A percentile compares a stretch with the other conserved stretches of the same genome.
Conservation (phyloP, 306 rosid genomes). For the Corylus americana region DNA sequence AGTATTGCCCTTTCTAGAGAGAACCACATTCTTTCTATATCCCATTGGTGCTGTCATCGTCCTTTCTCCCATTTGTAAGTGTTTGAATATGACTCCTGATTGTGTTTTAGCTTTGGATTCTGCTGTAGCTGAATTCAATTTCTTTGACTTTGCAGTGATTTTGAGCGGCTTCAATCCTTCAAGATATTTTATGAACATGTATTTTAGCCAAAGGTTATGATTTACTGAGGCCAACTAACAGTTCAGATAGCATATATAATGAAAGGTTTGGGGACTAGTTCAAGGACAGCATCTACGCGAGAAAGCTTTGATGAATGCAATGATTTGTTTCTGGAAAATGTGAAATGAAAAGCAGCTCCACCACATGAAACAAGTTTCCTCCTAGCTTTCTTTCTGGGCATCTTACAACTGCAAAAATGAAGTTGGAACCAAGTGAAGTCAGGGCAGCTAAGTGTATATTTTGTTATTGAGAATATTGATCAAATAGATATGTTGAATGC, state of each 20-base stretch:
- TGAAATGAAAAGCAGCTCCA: slow-evolving; percentile 26
- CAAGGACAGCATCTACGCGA: slow-evolving; percentile 34
- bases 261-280: slow-evolving; percentile 46
- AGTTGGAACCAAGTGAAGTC: slow-evolving; percentile 47
- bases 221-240: slow-evolving; percentile 38
- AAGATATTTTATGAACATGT: slow-evolving; percentile 86
- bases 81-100: slow-evolving; percentile 24
- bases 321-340: slow-evolving; percentile 37
- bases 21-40: slow-evolving; percentile 88
- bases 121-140: slow-evolving; percentile 25
- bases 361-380: slow-evolving; percentile 3
- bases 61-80: slow-evolving; percentile 97
- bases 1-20: slow-evolving; percentile 97
- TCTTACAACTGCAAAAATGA: slow-evolving; percentile 42
- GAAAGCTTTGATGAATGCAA: slow-evolving; percentile 39
- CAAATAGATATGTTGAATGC: slow-evolving; percentile 43
- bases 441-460: slow-evolving; percentile 45
- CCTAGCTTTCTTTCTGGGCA: slow-evolving; percentile 43
- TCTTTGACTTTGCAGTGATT: slow-evolving; percentile 65
- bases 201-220: slow-evolving; percentile 75
- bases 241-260: slow-evolving; percentile 42
- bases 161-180: slow-evolving; percentile 99
- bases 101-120: slow-evolving; percentile 26
- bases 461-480: slow-evolving; percentile 48
- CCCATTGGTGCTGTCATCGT: slow-evolving; percentile 87